Percentiles rank a stretch among this genome's conserved stretches.
Conservation (phyloP, 1,139 yeast genomes). For the Taphrina flavorubra region DNA sequence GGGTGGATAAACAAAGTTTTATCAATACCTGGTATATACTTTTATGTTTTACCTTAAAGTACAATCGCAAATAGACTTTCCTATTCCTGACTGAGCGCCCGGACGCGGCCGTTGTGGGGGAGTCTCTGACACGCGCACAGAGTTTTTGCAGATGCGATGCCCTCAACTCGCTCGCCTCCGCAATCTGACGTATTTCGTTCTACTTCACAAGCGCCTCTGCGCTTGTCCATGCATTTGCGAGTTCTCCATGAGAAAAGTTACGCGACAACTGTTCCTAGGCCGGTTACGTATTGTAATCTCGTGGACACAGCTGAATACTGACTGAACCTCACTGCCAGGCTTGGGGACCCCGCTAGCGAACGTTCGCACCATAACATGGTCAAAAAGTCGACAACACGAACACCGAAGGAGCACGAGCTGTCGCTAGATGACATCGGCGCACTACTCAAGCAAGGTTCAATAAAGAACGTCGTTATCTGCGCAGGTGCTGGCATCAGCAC, state of each 20-base stretch:
- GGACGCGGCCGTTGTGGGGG: background rate
- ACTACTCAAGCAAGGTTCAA: constrained; percentile 5
- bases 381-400: background rate
- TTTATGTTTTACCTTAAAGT: no score
- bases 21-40: no score
- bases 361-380: background rate
- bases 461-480: constrained; percentile 46
- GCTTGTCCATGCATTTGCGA: background rate
- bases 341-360: no score
- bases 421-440: constrained; percentile 16
- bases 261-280: no score
- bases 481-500: constrained; percentile 95
- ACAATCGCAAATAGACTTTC: no score
- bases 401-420: constrained; percentile 6
- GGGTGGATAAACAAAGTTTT: no score
- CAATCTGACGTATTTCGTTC: constrained; percentile 1
- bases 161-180: background rate
- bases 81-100: background rate
- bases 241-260: background rate
- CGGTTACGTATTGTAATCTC: no score
- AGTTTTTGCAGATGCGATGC: background rate
- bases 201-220: background rate
- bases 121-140: background rate
- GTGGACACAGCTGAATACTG: no score
- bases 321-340: no score